Evolutionary conservation across 1,139 yeast species (phyloP), one percentile per base, ranked within the genome.

Genomic region (Suhomyces guaymorum): DNA sequence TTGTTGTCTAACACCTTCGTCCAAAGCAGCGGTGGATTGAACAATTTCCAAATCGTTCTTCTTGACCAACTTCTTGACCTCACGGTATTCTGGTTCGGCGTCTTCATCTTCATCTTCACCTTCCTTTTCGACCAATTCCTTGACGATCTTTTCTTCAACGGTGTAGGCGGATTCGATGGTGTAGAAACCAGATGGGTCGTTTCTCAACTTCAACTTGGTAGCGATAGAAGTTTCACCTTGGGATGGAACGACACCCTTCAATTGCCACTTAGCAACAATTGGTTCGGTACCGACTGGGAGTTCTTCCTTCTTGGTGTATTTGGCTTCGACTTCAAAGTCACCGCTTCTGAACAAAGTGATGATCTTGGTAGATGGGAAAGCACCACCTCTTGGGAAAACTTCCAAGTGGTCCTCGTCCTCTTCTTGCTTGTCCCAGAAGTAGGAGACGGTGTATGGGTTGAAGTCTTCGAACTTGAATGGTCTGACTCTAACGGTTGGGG

Each of bases 391-490:
- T 61, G 97, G 95, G 95, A 92, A 92, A 41, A 92, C 98, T 72
- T 92, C 97, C 65, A 92, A 75, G 62, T 86, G 90, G 60, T 82
- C 90, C 42, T 87, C 86, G 50, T 88, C 96, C 65, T 87, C 97
- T 44, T 80, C 90, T 63, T 87, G 89, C 64, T 90, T 79, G 59
- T 84, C 95, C 98, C 98, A 94, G 68, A 71, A 79, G 80, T 88
- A 94, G 35, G 97, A 85, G 49, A 94, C 97, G 30, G 96, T 80
- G 79, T 80, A 78, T 54, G 82, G 85, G 80, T 90, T 90, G 63
- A 82, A 73, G 66, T 92, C 99, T 73, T 92, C 97, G 60, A 90
- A 92, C 72, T 90, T 92, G 83, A 92, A 92, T 54, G 97, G 97
- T 71, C 97, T 85, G 39, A 94, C 98, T 73, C 98, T 86, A 57